Evolutionary conservation across 2,329 filamentous ascomycete genomes (phyloP).

Genomic region (Ceratocystis eucalypticola): DNA sequence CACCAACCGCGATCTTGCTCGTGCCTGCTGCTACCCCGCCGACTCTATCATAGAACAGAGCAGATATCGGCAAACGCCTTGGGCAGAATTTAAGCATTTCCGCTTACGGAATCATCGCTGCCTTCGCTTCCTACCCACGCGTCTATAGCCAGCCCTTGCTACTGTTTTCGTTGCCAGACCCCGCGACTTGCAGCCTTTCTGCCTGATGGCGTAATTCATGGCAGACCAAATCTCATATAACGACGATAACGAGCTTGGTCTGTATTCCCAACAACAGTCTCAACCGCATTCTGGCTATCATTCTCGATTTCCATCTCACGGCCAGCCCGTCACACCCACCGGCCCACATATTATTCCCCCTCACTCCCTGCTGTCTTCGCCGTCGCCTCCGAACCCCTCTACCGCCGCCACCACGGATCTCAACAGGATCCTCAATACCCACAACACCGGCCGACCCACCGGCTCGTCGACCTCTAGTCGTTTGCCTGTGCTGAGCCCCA

Average conservation of each 20-base stretch:
- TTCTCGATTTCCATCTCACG: not conserved
- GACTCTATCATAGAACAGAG: not conserved
- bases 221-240: constrained; percentile 44
- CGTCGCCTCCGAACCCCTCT: not conserved
- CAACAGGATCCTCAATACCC: not conserved
- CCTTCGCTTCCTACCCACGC: too few relatives aligned
- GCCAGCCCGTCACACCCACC: not conserved
- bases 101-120: too few relatives aligned
- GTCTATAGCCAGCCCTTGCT: not conserved
- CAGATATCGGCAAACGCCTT: too few relatives aligned
- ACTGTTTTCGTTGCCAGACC: not conserved
- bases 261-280: constrained; percentile 9
- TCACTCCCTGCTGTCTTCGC: not conserved
- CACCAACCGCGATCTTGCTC: not conserved
- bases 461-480: not conserved
- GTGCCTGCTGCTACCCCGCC: constrained; percentile 6
- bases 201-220: constrained; percentile 56
- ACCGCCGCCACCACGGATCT: not conserved
- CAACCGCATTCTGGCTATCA: not conserved
- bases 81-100: too few relatives aligned
- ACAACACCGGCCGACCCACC: not conserved
- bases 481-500: not conserved
- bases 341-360: not conserved
- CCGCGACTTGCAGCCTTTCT: constrained; percentile 26
- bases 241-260: constrained; percentile 18